Percentiles rank a stretch among this genome's conserved stretches.
Conservation (phyloP, 306 rosid species). For the Cucurbita maxima region DNA sequence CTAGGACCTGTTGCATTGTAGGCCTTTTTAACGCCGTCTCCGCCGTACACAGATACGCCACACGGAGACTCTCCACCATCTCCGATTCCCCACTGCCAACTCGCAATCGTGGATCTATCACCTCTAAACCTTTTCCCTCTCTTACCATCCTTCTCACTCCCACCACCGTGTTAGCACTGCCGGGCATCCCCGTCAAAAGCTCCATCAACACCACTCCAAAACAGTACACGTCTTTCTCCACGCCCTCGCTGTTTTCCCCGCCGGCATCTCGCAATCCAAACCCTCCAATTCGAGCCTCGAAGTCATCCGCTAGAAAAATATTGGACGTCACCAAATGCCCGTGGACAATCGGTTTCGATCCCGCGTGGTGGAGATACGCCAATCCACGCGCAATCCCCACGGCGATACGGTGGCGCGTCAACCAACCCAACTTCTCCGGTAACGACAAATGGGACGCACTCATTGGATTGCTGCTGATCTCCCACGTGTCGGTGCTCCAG, state of each 20-base stretch:
- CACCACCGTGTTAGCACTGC: constrained; percentile 78
- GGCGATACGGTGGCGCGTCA: constrained; percentile 76
- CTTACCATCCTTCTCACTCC: constrained; percentile 69
- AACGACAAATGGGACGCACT: constrained; percentile 17
- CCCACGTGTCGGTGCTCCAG: constrained; percentile 93
- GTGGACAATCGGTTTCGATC: constrained; percentile 67
- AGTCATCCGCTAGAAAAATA: constrained; percentile 48
- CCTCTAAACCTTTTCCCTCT: constrained; percentile 38
- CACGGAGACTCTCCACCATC: constrained; percentile 84
- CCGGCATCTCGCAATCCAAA: constrained; percentile 45
- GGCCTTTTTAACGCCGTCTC: constrained; percentile 84
- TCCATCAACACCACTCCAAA: constrained; percentile 92
- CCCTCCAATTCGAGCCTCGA: constrained; percentile 65
- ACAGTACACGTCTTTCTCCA: constrained; percentile 76
- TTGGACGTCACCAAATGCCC: constrained; percentile 73
- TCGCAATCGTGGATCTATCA: constrained; percentile 42
- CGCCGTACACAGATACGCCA: constrained; percentile 80
- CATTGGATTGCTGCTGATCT: constrained; percentile 15
- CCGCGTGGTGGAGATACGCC: constrained; percentile 89
- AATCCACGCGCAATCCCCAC: constrained; percentile 87
- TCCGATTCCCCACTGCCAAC: constrained; percentile 33
- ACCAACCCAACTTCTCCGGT: constrained; percentile 61
- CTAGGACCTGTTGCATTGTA: constrained; percentile 73
- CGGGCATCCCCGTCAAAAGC: constrained; percentile 60
- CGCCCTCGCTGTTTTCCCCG: constrained; percentile 12